Evolutionary conservation across 2,329 filamentous ascomycete genomes (phyloP).

Genomic region (Helminthosporium solani): DNA sequence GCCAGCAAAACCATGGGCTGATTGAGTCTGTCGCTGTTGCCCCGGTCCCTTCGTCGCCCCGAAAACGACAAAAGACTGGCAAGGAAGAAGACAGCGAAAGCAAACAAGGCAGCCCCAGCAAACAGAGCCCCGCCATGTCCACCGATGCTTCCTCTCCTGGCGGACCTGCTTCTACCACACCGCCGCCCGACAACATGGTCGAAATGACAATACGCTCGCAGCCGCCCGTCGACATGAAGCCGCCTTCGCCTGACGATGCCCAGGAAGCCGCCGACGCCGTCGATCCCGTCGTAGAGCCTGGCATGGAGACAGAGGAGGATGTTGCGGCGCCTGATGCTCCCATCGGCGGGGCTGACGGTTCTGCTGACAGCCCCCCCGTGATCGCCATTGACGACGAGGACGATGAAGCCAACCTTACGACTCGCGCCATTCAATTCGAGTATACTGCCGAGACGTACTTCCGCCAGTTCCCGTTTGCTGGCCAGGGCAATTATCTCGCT

Average conservation of each 20-base stretch:
- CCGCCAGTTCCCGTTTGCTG: slow-evolving; percentile 31
- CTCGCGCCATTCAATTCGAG: slow-evolving; percentile 16
- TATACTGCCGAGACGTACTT: slow-evolving; percentile 33
- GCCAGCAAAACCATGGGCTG: slow-evolving; percentile 32
- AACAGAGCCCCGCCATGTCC: slow-evolving; percentile 33
- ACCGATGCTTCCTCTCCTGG: slow-evolving; percentile 20
- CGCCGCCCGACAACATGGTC: slow-evolving; percentile 26
- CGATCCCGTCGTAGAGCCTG: slow-evolving; percentile 1
- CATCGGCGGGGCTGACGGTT: slow-evolving; percentile 10
- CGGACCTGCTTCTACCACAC: slow-evolving; percentile 16
- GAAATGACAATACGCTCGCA: slow-evolving; percentile 45
- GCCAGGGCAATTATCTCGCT: slow-evolving; percentile 15
- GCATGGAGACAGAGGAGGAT: slow-evolving; percentile 3
- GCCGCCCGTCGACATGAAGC: slow-evolving; percentile 12
- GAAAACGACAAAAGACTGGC: slow-evolving; percentile 45
- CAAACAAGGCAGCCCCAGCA: slow-evolving; percentile 42
- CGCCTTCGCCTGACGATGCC: slow-evolving; percentile 22
- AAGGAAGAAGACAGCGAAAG: background rate
- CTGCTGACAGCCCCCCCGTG: slow-evolving; percentile 35
- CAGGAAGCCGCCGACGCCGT: slow-evolving; percentile 15
- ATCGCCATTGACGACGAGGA: slow-evolving; percentile 43
- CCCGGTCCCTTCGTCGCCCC: slow-evolving; percentile 46
- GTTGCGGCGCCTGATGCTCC: slow-evolving; percentile 15
- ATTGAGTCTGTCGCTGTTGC: slow-evolving; percentile 37
- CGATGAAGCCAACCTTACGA: slow-evolving; percentile 16